Evolutionary conservation across 2,329 filamentous ascomycete species (phyloP).

Genomic region (Trichoderma semiorbis): DNA sequence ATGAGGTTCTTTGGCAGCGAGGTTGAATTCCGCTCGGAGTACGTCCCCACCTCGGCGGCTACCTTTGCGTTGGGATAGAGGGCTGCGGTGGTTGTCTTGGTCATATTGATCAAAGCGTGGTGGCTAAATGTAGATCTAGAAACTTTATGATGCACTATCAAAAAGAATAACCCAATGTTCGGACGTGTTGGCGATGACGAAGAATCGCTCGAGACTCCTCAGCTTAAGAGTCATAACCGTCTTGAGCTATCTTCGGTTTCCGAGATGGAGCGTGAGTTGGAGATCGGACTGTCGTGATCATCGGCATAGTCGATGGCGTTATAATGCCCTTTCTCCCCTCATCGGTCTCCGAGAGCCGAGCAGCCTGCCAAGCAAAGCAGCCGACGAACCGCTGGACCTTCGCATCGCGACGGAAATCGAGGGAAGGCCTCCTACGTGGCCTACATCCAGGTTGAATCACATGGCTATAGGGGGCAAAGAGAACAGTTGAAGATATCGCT

Average conservation of each 20-base stretch:
- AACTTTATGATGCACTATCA: neutral
- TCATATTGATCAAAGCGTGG: neutral
- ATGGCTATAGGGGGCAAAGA: neutral
- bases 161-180: neutral
- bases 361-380: neutral
- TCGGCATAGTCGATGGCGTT: conserved; percentile 1
- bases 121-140: neutral
- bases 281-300: neutral
- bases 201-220: neutral
- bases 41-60: conserved; percentile 34
- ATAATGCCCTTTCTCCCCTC: neutral
- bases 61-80: conserved; percentile 39
- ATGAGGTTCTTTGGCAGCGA: conserved; percentile 33
- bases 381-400: neutral
- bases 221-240: neutral
- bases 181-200: neutral
- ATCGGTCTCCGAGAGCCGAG: conserved; percentile 14
- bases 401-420: neutral
- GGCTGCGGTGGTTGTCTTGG: conserved; percentile 27
- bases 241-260: neutral
- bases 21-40: conserved; percentile 35
- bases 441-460: neutral
- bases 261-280: neutral
- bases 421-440: neutral
- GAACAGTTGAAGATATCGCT: neutral